A percentile compares a stretch with the other conserved stretches of the same genome.
phyloP scores from a whole-genome alignment of 768 basidiomycete genomes.

The Russula sp. region DNA sequence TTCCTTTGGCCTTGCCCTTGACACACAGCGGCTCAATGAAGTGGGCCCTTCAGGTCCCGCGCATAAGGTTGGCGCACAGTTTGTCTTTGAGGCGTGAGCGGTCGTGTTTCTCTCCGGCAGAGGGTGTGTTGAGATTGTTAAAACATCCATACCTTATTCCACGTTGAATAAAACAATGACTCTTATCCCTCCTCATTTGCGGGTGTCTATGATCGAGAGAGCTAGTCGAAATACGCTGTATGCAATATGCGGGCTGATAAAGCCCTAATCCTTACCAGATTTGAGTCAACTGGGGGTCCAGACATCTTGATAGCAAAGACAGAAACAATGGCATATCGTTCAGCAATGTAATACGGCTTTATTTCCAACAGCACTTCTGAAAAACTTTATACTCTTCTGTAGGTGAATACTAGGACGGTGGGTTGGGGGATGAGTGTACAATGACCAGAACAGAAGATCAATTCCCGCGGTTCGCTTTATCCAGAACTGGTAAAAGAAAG shows the following conservation, averaged over 20 bases:
- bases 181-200: not conserved
- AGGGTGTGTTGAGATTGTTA: constrained; percentile 2
- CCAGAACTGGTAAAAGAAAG: constrained; percentile 22
- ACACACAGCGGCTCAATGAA: constrained; percentile 88
- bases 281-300: not conserved
- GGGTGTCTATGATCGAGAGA: not conserved
- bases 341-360: constrained; percentile 10
- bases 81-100: constrained; percentile 22
- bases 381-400: constrained; percentile 23
- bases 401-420: constrained; percentile 10
- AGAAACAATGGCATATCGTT: constrained; percentile 10
- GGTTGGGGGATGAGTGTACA: constrained; percentile 1
- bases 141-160: constrained; percentile 16
- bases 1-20: constrained; percentile 89
- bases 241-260: not conserved
- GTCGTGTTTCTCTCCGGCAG: not conserved
- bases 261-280: not conserved
- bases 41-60: constrained; percentile 48
- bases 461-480: constrained; percentile 25
- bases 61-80: constrained; percentile 48
- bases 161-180: constrained; percentile 4
- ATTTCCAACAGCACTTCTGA: constrained; percentile 25
- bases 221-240: not conserved
- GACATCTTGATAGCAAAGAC: not conserved
- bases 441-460: constrained; percentile 4